Conservation (phyloP, 345 rosid genomes). For the Angophora floribunda region DNA sequence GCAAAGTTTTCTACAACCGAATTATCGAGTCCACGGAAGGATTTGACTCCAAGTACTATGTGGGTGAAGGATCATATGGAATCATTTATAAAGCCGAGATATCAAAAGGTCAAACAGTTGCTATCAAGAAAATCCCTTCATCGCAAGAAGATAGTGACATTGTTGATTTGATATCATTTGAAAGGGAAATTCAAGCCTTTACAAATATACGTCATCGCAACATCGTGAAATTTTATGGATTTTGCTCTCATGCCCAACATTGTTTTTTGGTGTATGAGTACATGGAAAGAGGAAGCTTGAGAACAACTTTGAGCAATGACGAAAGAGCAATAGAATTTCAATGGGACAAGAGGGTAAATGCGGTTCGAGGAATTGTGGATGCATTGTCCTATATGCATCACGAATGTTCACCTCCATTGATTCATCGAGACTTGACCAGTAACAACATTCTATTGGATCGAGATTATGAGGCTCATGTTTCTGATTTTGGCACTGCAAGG, state of each 20-base stretch:
- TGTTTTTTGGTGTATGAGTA: not conserved
- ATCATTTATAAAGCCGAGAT: not conserved
- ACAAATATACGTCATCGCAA: not conserved
- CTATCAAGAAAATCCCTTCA: not conserved
- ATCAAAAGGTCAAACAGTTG: not conserved
- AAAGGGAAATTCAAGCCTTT: not conserved
- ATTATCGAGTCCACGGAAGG: not conserved
- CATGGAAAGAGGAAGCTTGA: not conserved
- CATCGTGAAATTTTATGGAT: not conserved
- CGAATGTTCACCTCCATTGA: not conserved
- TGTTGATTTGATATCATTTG: not conserved
- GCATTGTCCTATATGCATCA: not conserved
- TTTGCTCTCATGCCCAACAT: not conserved
- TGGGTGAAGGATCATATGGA: not conserved
- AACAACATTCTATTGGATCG: not conserved
- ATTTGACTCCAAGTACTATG: not conserved
- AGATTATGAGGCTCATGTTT: not conserved
- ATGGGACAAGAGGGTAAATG: not conserved
- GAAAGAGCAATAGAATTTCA: not conserved
- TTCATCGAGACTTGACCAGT: not conserved
- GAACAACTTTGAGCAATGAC: not conserved
- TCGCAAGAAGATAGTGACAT: not conserved
- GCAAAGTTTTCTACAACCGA: not conserved
- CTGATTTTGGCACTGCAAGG: not conserved
- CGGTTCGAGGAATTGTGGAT: not conserved